phyloP scores from a whole-genome alignment of 305 asterid genomes.

The Fraxinus floribunda region DNA sequence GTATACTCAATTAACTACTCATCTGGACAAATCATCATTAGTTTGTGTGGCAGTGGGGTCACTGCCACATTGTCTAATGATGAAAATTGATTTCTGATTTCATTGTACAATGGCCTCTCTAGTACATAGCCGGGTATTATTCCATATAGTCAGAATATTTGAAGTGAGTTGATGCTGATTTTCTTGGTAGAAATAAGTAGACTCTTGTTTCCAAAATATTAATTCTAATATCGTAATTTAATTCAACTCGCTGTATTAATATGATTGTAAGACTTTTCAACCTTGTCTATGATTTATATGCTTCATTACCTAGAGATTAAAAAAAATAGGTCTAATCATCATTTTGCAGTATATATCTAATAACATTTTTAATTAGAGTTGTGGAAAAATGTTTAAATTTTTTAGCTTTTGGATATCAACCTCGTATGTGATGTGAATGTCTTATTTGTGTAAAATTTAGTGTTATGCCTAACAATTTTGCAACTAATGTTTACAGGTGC shows the following conservation, averaged over 20 bases:
- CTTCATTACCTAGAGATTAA: not conserved
- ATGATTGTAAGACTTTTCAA: not conserved
- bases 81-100: not conserved
- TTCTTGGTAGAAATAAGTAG: not conserved
- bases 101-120: not conserved
- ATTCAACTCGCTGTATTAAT: not conserved
- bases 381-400: not conserved
- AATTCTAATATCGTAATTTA: too few species aligned
- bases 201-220: not conserved
- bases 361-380: not conserved
- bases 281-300: not conserved
- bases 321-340: not conserved
- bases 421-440: not conserved
- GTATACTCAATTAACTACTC: not conserved
- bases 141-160: not conserved
- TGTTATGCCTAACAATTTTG: not conserved
- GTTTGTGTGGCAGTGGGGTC: not conserved
- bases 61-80: not conserved
- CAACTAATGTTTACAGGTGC: slow-evolving; percentile 16
- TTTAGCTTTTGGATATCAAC: not conserved
- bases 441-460: not conserved
- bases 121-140: not conserved
- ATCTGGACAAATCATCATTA: not conserved
- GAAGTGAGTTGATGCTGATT: not conserved
- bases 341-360: not conserved